Evolutionary conservation across 106 monocot genomes (phyloP).

Genomic region (Hemerocallis citrina): DNA sequence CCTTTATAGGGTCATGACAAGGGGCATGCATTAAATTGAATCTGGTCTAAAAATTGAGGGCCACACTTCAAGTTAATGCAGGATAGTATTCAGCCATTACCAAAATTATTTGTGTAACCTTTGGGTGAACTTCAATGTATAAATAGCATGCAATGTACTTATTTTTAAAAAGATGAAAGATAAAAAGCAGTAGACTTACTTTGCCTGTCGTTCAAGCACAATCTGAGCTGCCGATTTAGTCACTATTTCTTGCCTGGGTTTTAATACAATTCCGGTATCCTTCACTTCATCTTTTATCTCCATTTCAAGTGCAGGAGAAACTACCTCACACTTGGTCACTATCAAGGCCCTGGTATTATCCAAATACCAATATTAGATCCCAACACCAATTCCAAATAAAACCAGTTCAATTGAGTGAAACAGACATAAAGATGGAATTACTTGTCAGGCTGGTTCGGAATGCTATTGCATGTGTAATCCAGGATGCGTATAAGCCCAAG

Average conservation of each 20-base stretch:
- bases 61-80: no score
- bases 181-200: constrained; percentile 39
- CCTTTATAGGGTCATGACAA: no score
- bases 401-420: no score
- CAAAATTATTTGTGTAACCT: no score
- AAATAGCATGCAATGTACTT: no score
- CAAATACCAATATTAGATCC: not conserved
- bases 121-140: no score
- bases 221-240: constrained; percentile 88
- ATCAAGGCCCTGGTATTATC: constrained; percentile 65
- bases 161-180: not conserved
- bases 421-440: constrained; percentile 8
- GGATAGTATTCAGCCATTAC: no score
- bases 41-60: no score
- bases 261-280: constrained; percentile 33
- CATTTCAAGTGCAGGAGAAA: constrained; percentile 45
- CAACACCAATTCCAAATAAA: not conserved
- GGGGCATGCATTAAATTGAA: no score
- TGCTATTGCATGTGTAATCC: constrained; percentile 84
- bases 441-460: constrained; percentile 77
- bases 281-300: constrained; percentile 54
- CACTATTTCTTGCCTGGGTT: constrained; percentile 54
- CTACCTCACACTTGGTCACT: constrained; percentile 77
- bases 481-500: constrained; percentile 73
- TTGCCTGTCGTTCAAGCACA: constrained; percentile 63